A percentile compares a stretch with the other conserved stretches of the same genome.
These are phyloP conservation scores for Termitomyces sp. DNA, from an alignment of 768 basidiomycete species.

Conservation along the genomic window DNA sequence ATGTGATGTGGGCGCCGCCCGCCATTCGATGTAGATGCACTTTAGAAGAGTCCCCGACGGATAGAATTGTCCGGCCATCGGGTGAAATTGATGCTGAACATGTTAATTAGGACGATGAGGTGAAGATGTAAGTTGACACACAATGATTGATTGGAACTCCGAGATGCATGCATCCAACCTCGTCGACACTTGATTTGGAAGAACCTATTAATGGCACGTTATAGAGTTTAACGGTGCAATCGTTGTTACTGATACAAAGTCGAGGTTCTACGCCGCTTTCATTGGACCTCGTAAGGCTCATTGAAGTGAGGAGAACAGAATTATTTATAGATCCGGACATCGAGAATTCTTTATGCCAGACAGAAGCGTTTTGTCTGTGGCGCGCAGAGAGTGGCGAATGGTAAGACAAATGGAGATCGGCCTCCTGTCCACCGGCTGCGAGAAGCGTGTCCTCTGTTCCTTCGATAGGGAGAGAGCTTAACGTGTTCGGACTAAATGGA, in stretches of 20 bases:
- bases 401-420: conserved; percentile 62
- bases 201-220: conserved; percentile 54
- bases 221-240: conserved; percentile 75
- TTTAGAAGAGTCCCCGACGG: conserved; percentile 86
- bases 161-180: conserved; percentile 50
- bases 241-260: conserved; percentile 83
- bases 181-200: conserved; percentile 35
- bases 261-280: conserved; percentile 70
- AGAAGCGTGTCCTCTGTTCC: conserved; percentile 52
- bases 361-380: conserved; percentile 19
- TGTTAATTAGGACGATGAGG: conserved; percentile 3
- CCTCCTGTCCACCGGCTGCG: conserved; percentile 72
- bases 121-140: conserved; percentile 29
- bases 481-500: conserved; percentile 57
- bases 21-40: conserved; percentile 78
- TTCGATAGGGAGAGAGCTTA: conserved; percentile 50
- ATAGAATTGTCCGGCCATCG: conserved; percentile 80
- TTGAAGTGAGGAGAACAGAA: conserved; percentile 62
- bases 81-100: conserved; percentile 80
- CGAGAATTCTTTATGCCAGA: conserved; percentile 54
- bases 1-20: conserved; percentile 55
- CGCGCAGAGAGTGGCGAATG: conserved; percentile 27
- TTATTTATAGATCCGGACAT: conserved; percentile 77
- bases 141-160: conserved; percentile 80
- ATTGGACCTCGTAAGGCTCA: conserved; percentile 53